Base-by-base conservation (phyloP, 257 asterid species). In the Ophiorrhiza pumila region DNA sequence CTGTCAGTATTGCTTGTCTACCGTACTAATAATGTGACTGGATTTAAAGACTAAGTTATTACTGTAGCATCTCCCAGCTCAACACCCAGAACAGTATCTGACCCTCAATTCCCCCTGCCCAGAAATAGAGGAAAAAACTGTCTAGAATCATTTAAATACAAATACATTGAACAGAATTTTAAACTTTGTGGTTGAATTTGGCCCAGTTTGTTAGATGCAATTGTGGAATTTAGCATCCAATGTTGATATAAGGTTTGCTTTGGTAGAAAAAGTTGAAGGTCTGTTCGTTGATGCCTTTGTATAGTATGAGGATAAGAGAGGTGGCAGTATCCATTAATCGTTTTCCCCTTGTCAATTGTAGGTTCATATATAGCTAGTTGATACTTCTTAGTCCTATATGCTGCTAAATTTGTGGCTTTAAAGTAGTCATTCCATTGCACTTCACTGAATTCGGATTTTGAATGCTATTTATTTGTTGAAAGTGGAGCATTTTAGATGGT, bases 161-260 rank as follows among this genome's bases (percentile, higher is more conserved):
- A 34, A 69, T 23, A 43, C 50, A 69, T 62, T 62, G 68, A 35
- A 37, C 18, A 2, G 49, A 37, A 3, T 60, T 20, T 7, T 69
- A 37, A 39, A 32, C 35, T 50, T 50, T 11, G 23, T 7, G 52
- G 73, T n/a, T 35, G 34, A 69, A 50, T 69, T 69, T 69, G 37
- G 15, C 52, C 50, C 50, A 34, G 73, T 57, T 22, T 69, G 64
- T n/a, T 67, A 67, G 58, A 29, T 43, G 56, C 60, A 18, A 32
- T 68, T 25, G 10, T 49, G 8, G 31, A 61, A 31, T 31, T 68
- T 17, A 46, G 59, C 13, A 7, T 27, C 59, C 11, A 45, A 1
- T 66, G 41, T 20, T 37, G 29, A 67, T 67, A 45, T 67, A 59
- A 18, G 34, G 55, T 67, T 41, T 20, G 29, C 56, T 11, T 23